Evolutionary conservation across 2,329 filamentous ascomycete species (phyloP).

Genomic region (Penicillium vulpinum): DNA sequence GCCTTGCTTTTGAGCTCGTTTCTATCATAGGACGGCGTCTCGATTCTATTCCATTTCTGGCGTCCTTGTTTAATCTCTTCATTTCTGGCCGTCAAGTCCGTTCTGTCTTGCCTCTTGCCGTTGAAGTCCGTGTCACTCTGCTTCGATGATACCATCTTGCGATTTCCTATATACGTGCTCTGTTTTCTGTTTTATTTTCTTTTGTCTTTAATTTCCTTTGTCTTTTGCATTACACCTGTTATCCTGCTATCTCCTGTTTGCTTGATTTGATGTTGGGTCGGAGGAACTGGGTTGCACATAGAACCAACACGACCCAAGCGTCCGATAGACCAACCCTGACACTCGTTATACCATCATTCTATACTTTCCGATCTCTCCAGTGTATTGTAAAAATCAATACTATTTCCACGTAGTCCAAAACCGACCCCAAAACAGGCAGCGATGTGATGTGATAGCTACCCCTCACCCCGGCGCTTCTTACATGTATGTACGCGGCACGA

Average conservation of each 20-base stretch:
- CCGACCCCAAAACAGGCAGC: neutral
- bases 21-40: constrained; percentile 28
- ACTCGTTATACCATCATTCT: neutral
- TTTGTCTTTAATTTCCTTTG: constrained; percentile 11
- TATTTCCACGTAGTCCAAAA: constrained; percentile 8
- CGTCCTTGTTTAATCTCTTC: constrained; percentile 24
- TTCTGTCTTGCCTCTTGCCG: constrained; percentile 14
- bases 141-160: constrained; percentile 43
- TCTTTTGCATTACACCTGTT: constrained; percentile 6
- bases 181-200: neutral
- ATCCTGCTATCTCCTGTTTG: neutral
- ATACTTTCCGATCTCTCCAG: neutral
- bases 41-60: constrained; percentile 22
- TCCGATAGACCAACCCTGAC: constrained; percentile 18
- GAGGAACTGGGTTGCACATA: constrained; percentile 26
- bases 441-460: constrained; percentile 11
- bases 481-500: too few species aligned
- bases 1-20: constrained; percentile 23
- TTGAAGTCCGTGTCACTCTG: constrained; percentile 32
- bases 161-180: constrained; percentile 21
- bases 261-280: constrained; percentile 11
- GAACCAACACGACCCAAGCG: constrained; percentile 18
- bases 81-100: constrained; percentile 11
- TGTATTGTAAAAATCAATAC: neutral
- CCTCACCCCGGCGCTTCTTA: constrained; percentile 3